These are phyloP conservation scores for Glutinoglossum americanum DNA, from an alignment of 495 filamentous ascomycete species.

Conservation along the genomic window DNA sequence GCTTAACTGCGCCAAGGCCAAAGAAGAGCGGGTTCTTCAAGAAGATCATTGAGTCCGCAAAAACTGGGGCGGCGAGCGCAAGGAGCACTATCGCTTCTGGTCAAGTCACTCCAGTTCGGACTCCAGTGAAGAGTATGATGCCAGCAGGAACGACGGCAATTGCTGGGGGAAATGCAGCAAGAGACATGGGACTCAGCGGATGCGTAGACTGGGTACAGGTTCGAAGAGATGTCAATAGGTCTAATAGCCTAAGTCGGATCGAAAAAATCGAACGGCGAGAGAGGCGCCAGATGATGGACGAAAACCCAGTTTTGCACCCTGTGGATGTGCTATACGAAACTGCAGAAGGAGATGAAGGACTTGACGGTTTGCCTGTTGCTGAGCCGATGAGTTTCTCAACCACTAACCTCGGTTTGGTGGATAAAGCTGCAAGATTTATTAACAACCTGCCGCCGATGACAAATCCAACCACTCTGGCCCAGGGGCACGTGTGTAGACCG, in stretches of 20 bases:
- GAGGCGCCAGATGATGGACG: conserved; percentile 71
- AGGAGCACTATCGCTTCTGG: conserved; percentile 61
- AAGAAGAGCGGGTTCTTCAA: conserved; percentile 94
- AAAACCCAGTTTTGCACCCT: conserved; percentile 66
- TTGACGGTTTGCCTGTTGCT: conserved; percentile 60
- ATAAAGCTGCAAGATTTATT: conserved; percentile 88
- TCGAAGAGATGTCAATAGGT: conserved; percentile 80
- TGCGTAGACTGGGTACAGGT: conserved; percentile 86
- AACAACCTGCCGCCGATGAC: conserved; percentile 76
- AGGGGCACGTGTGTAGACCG: conserved; percentile 82
- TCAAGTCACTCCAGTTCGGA: conserved; percentile 17
- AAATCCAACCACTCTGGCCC: conserved; percentile 64
- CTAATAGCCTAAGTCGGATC: conserved; percentile 75
- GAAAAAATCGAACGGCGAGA: conserved; percentile 75
- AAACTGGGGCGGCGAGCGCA: conserved; percentile 77
- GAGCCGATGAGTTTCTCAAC: conserved; percentile 63
- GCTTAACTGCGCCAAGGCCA: conserved; percentile 64
- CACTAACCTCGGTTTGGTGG: conserved; percentile 65
- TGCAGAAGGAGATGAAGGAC: conserved; percentile 78
- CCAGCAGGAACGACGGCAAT: conserved; percentile 30
- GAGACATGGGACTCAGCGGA: conserved; percentile 44
- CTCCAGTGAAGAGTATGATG: conserved; percentile 23
- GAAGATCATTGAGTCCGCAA: conserved; percentile 84
- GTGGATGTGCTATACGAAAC: conserved; percentile 71
- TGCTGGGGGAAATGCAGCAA: conserved; percentile 27